These are phyloP conservation scores for Ganoderma sinense DNA, from an alignment of 1,284 basidiomycete genomes.

Conservation along the genomic window DNA sequence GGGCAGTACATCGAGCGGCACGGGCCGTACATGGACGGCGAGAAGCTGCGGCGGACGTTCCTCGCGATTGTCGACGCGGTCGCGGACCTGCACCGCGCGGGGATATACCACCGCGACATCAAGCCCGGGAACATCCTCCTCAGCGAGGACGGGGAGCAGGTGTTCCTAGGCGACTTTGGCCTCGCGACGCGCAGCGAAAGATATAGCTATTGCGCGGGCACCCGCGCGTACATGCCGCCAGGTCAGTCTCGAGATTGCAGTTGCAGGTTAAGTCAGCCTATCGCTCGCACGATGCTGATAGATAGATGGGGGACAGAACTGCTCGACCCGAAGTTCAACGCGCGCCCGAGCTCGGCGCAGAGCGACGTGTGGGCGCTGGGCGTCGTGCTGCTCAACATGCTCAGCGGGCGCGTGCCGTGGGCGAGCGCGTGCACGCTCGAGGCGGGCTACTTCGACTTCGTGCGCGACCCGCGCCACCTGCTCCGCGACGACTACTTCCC, in stretches of 20 bases:
- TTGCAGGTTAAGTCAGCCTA: too few relatives aligned
- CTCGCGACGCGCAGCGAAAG: slow-evolving; percentile 60
- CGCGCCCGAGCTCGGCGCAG: slow-evolving; percentile 61
- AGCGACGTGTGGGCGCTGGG: slow-evolving; percentile 92
- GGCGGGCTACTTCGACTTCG: slow-evolving; percentile 61
- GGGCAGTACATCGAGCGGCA: slow-evolving; percentile 62
- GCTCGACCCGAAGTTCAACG: neutral
- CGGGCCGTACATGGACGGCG: slow-evolving; percentile 54
- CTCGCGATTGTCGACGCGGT: slow-evolving; percentile 68
- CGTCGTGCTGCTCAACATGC: slow-evolving; percentile 66
- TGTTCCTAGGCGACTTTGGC: slow-evolving; percentile 72
- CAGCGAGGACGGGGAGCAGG: slow-evolving; percentile 47
- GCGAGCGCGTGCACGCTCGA: slow-evolving; percentile 75
- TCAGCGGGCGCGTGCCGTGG: slow-evolving; percentile 90
- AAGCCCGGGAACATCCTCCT: slow-evolving; percentile 80
- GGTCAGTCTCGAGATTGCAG: slow-evolving; percentile 46
- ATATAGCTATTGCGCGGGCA: slow-evolving; percentile 53
- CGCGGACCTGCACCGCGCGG: slow-evolving; percentile 60
- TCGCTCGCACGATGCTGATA: too few relatives aligned
- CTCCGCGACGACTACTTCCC: slow-evolving; percentile 63
- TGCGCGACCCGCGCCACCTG: slow-evolving; percentile 66
- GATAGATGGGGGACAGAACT: slow-evolving; percentile 32
- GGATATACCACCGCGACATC: slow-evolving; percentile 73
- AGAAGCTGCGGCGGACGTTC: slow-evolving; percentile 55
- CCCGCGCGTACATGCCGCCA: slow-evolving; percentile 66